A percentile compares a stretch with the other conserved stretches of the same genome.
phyloP scores from a whole-genome alignment of 306 rosid species.

The Amphicarpaea edgeworthii region DNA sequence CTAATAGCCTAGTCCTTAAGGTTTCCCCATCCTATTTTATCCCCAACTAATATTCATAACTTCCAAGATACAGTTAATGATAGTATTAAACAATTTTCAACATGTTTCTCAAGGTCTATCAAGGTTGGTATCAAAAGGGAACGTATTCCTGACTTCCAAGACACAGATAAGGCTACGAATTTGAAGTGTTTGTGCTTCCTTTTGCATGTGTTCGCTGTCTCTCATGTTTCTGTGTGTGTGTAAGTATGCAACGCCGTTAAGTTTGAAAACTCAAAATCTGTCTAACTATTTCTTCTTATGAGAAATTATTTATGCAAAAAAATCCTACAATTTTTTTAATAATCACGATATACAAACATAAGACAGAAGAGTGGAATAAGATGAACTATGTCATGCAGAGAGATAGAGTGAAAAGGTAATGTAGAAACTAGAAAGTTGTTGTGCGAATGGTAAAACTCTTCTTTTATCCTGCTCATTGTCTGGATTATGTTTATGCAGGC shows the following conservation, averaged over 20 bases:
- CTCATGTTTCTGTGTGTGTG: neutral
- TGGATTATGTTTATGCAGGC: neutral
- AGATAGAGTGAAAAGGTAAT: neutral
- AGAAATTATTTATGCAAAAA: neutral
- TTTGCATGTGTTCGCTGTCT: neutral
- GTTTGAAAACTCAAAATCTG: conserved; percentile 23
- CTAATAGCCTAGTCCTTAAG: neutral
- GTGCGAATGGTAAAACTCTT: neutral
- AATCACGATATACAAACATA: no score
- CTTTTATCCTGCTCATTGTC: neutral
- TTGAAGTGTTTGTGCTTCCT: neutral
- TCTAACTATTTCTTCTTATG: neutral
- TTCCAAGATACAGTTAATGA: neutral
- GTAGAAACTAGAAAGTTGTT: neutral
- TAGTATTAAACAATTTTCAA: no score
- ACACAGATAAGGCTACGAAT: neutral
- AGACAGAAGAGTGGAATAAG: neutral
- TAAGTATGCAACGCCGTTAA: no score
- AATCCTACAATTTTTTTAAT: neutral
- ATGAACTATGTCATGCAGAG: neutral
- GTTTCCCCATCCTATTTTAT: neutral
- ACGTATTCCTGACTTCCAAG: no score
- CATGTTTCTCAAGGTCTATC: no score
- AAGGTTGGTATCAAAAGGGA: no score
- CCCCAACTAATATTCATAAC: conserved; percentile 1